Conservation (phyloP, 2,329 filamentous ascomycete species). For the Zelopaecilomyces penicillatus region DNA sequence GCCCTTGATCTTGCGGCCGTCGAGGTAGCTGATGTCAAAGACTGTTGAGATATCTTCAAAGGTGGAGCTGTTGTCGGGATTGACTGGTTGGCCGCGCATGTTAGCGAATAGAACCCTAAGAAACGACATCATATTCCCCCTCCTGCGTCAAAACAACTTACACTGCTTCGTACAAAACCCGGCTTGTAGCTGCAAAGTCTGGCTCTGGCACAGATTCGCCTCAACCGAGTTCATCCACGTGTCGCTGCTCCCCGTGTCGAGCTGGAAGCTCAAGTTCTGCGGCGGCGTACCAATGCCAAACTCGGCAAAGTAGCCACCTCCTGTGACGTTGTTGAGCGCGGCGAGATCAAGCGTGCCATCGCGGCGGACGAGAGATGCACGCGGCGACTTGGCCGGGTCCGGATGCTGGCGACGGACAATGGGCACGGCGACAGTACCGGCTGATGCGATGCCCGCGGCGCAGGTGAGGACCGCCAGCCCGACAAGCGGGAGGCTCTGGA, state of each 20-base stretch:
- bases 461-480: slow-evolving; percentile 1
- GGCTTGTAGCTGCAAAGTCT: slow-evolving; percentile 23
- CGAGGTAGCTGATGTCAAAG: slow-evolving; percentile 56
- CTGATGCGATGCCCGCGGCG: slow-evolving; percentile 9
- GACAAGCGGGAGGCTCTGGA: slow-evolving; percentile 4
- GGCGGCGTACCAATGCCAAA: slow-evolving; percentile 51
- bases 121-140: neutral
- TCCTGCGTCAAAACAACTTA: slow-evolving; percentile 15
- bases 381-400: neutral
- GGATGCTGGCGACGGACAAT: slow-evolving; percentile 8
- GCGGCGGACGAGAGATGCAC: slow-evolving; percentile 15
- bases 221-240: slow-evolving; percentile 51
- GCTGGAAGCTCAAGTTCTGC: slow-evolving; percentile 44
- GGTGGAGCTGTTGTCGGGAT: slow-evolving; percentile 39
- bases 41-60: slow-evolving; percentile 34
- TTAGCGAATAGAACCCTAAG: neutral
- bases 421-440: slow-evolving; percentile 15
- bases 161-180: slow-evolving; percentile 21
- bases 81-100: slow-evolving; percentile 15
- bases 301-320: slow-evolving; percentile 48
- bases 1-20: slow-evolving; percentile 44
- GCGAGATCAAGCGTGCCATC: slow-evolving; percentile 25
- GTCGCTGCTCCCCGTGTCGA: slow-evolving; percentile 58
- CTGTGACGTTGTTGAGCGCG: slow-evolving; percentile 43
- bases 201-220: slow-evolving; percentile 50